Evolutionary conservation across 2,329 filamentous ascomycete genomes (phyloP).

Genomic region (Nannizziopsis arthrosporioides): DNA sequence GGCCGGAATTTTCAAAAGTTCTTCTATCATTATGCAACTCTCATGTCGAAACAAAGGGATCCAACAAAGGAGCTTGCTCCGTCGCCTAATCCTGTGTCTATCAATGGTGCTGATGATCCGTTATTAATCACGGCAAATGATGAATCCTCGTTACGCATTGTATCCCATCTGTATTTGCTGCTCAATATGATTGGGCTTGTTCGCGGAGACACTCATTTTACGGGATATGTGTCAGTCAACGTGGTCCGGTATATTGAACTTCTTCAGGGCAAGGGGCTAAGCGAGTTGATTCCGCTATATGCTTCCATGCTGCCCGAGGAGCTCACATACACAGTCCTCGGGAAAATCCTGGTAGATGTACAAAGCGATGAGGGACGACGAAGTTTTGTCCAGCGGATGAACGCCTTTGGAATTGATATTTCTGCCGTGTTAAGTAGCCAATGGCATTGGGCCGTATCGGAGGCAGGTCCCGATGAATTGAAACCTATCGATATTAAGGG

Average conservation of each 20-base stretch:
- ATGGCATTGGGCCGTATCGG: conserved; percentile 35
- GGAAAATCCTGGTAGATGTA: conserved; percentile 64
- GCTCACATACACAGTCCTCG: conserved; percentile 59
- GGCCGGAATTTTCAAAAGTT: conserved; percentile 33
- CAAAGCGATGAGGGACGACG: conserved; percentile 53
- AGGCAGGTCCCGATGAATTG: conserved; percentile 26
- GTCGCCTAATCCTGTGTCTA: conserved; percentile 29
- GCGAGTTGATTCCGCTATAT: conserved; percentile 75
- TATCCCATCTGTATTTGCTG: conserved; percentile 56
- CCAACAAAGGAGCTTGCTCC: conserved; percentile 22
- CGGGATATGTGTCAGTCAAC: conserved; percentile 53
- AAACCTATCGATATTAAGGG: conserved; percentile 24
- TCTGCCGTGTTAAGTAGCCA: conserved; percentile 62
- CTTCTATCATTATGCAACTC: conserved; percentile 31
- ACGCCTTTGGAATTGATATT: conserved; percentile 60
- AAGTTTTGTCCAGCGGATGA: conserved; percentile 61
- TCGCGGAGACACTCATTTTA: conserved; percentile 40
- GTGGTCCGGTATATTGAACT: conserved; percentile 72
- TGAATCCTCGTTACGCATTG: conserved; percentile 54
- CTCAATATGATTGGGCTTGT: conserved; percentile 49
- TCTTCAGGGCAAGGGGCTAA: conserved; percentile 58
- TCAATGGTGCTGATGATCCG: conserved; percentile 40
- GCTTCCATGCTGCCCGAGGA: conserved; percentile 61
- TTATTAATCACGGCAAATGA: conserved; percentile 31
- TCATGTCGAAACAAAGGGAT: conserved; percentile 29